Percentiles rank a stretch among this genome's conserved stretches.
Evolutionary conservation across 2,329 filamentous ascomycete genomes (phyloP).

Genomic region (Stagonosporopsis tanaceti): DNA sequence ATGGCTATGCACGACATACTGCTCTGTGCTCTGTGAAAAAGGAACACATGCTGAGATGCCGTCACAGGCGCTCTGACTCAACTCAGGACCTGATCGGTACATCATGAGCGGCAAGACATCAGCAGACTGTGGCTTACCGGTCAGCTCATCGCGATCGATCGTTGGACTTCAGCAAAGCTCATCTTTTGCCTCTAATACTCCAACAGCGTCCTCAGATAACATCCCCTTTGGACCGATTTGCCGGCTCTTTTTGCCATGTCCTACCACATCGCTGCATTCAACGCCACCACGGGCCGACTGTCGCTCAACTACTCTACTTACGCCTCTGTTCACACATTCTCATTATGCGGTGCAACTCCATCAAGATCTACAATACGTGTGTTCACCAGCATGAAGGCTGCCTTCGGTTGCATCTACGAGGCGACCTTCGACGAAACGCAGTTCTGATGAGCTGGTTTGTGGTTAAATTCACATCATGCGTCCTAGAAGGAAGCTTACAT

Average conservation of each 20-base stretch:
- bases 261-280: neutral
- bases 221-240: neutral
- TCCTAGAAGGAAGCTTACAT: too few relatives aligned
- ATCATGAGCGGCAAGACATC: neutral
- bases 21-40: slow-evolving; percentile 4
- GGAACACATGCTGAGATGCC: slow-evolving; percentile 3
- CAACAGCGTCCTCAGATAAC: slow-evolving; percentile 2
- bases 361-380: neutral
- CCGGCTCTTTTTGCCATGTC: neutral
- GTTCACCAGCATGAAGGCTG: neutral
- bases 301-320: slow-evolving; percentile 12
- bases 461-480: neutral
- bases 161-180: neutral
- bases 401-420: neutral
- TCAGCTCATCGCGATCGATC: neutral
- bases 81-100: neutral
- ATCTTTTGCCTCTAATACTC: neutral
- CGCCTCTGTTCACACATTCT: slow-evolving; percentile 12
- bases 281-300: slow-evolving; percentile 7
- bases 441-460: neutral
- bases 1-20: slow-evolving; percentile 14
- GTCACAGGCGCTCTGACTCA: neutral
- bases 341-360: slow-evolving; percentile 15
- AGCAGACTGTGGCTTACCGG: neutral
- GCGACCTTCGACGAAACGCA: neutral